These are phyloP conservation scores for Polyporus tsugae DNA, from an alignment of 1,284 basidiomycete species.

Conservation along the genomic window DNA sequence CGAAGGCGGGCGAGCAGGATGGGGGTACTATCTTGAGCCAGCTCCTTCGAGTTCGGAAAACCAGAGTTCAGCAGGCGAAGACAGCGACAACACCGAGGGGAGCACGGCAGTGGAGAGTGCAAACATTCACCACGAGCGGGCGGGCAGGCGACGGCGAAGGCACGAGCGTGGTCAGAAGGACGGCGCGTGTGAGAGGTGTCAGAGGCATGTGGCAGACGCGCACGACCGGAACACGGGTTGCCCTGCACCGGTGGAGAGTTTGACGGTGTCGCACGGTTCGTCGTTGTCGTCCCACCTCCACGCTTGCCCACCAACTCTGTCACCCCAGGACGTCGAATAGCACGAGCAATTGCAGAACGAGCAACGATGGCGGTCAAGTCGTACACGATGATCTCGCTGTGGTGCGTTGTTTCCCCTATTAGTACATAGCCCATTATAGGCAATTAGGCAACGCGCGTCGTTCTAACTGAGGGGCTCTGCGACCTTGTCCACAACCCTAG, in stretches of 20 bases:
- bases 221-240: neutral
- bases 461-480: neutral
- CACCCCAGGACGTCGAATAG: constrained; percentile 30
- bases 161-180: constrained; percentile 5
- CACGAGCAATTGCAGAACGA: constrained; percentile 14
- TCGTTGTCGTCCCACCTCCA: constrained; percentile 22
- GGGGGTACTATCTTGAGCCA: constrained; percentile 33
- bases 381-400: constrained; percentile 38
- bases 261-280: constrained; percentile 31
- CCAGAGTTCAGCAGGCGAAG: constrained; percentile 17
- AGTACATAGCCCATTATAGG: neutral
- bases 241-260: constrained; percentile 3
- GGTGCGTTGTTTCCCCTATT: constrained; percentile 32
- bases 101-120: constrained; percentile 18
- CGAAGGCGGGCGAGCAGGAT: constrained; percentile 20
- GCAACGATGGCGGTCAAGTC: constrained; percentile 38
- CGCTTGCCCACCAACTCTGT: constrained; percentile 22
- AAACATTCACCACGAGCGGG: constrained; percentile 15
- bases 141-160: constrained; percentile 18
- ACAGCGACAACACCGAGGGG: constrained; percentile 11
- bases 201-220: constrained; percentile 5
- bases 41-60: constrained; percentile 13
- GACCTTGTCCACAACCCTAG: constrained; percentile 21
- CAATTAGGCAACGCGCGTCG: neutral
- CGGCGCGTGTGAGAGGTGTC: neutral